Percentiles rank a stretch among this genome's conserved stretches.
These are phyloP conservation scores for Coelastrella sp. DNA, from an alignment of 139 green algal genomes.

Conservation along the genomic window DNA sequence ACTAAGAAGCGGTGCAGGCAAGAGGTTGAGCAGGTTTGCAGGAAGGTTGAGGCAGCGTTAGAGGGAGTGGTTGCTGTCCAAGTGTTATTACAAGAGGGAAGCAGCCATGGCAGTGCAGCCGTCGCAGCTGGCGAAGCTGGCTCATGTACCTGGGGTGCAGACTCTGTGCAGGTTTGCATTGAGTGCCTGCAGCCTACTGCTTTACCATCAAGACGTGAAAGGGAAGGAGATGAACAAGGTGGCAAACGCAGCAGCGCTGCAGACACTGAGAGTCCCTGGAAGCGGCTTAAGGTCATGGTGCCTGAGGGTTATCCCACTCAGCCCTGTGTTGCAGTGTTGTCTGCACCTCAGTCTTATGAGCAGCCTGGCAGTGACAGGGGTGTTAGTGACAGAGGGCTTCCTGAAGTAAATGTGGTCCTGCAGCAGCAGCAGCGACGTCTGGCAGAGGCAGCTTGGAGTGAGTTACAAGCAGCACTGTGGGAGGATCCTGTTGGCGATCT, in stretches of 20 bases:
- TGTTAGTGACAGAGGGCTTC: background rate
- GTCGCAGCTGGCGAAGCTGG: no score
- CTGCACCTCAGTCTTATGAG: background rate
- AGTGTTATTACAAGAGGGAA: no score
- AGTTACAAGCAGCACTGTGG: constrained; percentile 24
- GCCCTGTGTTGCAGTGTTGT: background rate
- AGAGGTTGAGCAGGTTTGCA: background rate
- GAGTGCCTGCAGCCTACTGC: background rate
- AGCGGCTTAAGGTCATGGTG: constrained; percentile 39
- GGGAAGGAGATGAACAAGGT: background rate
- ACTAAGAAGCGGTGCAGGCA: background rate
- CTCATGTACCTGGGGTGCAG: no score
- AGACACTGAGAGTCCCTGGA: constrained; percentile 7
- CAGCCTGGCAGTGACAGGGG: background rate
- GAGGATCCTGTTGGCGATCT: constrained; percentile 28
- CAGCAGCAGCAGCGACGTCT: background rate
- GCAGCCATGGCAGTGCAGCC: no score
- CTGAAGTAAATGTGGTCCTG: background rate
- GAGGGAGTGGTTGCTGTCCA: no score
- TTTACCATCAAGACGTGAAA: background rate
- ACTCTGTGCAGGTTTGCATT: no score
- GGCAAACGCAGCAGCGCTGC: background rate
- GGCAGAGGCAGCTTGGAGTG: constrained; percentile 24
- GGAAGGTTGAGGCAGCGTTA: background rate
- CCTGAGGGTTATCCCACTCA: constrained; percentile 3